Evolutionary conservation across 108 stramenopile species (phyloP), one percentile per base, ranked within the genome.

Genomic region (Hondaea fermentalgiana): DNA sequence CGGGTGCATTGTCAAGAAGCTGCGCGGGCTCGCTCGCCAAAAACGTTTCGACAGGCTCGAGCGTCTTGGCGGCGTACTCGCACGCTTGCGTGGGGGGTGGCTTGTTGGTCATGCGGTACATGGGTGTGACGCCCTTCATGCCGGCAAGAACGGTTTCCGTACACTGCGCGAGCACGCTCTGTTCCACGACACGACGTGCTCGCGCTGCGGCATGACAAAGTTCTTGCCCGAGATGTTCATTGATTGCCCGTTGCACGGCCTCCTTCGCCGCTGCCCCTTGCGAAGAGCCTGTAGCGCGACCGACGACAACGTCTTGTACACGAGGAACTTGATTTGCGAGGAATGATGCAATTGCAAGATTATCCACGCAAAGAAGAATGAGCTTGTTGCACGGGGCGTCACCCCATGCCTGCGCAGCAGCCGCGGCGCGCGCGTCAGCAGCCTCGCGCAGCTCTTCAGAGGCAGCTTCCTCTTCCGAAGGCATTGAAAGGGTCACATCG

Each of bases 71-170:
- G 12, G 76, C 45, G 3, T 53, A 83, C 51, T 47, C 45, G 51
- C 49, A 83, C 10, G 76, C 19, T 12, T 83, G 49, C n/a, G 76
- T 21, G n/a, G 76, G 76, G 17, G 76, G 49, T 35, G 76, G 76
- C 25, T 53, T 47, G n/a, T 83, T 83, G 45, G 76, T 83, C 76
- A 83, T 83, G 51, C 76, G 76, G 76, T 83, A 83, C 76, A 83
- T 83, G n/a, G 76, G 76, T 17, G 76, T 47, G 51, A 83, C 51
- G 45, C 49, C 23, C 51, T 83, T 83, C 49, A 83, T 47, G 12
- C 76, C 76, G 76, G 45, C 51, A 12, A 53, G 28, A 12, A 83
- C 45, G 28, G 51, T 83, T 23, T 53, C 76, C 12, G 45, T 53
- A 45, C 76, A 83, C 76, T 47, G 23, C 51, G 45, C 17, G 12